phyloP scores from a whole-genome alignment of 768 basidiomycete genomes.

The Kwoniella europaea region DNA sequence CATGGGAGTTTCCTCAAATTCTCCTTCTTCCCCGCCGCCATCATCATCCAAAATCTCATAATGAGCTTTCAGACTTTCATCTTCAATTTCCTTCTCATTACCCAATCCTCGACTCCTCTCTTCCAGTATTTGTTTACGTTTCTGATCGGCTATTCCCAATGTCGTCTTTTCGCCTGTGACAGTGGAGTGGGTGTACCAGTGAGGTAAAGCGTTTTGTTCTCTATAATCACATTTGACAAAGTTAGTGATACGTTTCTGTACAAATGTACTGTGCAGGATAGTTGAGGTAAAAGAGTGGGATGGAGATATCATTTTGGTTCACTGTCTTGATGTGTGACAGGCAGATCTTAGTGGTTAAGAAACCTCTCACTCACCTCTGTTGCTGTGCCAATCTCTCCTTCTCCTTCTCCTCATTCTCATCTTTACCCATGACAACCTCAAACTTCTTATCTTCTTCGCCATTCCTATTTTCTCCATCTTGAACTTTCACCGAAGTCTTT shows the following conservation, averaged over 20 bases:
- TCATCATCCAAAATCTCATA: slow-evolving; percentile 32
- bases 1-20: slow-evolving; percentile 18
- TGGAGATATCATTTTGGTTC: not conserved
- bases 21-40: slow-evolving; percentile 20
- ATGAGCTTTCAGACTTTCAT: slow-evolving; percentile 24
- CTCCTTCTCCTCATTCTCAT: slow-evolving; percentile 81
- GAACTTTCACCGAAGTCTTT: slow-evolving; percentile 68
- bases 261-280: not conserved
- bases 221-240: slow-evolving; percentile 39
- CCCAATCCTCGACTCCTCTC: slow-evolving; percentile 22
- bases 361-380: slow-evolving; percentile 63
- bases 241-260: not conserved
- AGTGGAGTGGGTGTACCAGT: slow-evolving; percentile 95
- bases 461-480: slow-evolving; percentile 51
- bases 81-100: slow-evolving; percentile 34
- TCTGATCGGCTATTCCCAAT: slow-evolving; percentile 65
- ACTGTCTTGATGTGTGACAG: not conserved
- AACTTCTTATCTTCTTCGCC: slow-evolving; percentile 73
- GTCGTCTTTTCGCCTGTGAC: slow-evolving; percentile 90
- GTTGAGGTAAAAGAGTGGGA: not conserved
- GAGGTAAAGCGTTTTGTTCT: slow-evolving; percentile 86
- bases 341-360: not conserved
- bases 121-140: slow-evolving; percentile 10
- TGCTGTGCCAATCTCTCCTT: slow-evolving; percentile 80
- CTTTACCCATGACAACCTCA: slow-evolving; percentile 68